A percentile compares a stretch with the other conserved stretches of the same genome.
Conservation (phyloP, 208 protist species). For the Spongospora subterranea region DNA sequence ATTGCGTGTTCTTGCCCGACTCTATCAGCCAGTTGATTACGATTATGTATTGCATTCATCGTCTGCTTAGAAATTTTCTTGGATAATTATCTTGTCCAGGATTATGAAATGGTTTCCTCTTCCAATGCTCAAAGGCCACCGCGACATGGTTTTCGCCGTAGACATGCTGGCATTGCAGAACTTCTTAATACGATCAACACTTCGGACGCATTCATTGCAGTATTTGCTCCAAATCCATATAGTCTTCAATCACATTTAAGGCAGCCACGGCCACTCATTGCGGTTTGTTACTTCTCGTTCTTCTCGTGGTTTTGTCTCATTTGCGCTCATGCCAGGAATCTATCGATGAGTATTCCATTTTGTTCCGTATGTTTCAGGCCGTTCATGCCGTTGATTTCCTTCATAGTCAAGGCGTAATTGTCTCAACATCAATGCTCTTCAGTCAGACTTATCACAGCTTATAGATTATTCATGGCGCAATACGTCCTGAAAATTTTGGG, state of each 20-base stretch:
- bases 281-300: neutral
- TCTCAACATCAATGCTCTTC: neutral
- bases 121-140: neutral
- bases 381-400: conserved; percentile 7
- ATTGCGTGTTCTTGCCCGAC: too few species aligned
- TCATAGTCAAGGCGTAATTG: conserved; percentile 20
- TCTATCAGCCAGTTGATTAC: too few species aligned
- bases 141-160: neutral
- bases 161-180: neutral
- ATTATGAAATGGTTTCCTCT: too few species aligned
- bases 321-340: neutral
- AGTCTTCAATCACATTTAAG: conserved; percentile 12
- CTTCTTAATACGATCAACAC: neutral
- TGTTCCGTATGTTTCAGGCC: conserved; percentile 35
- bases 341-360: neutral
- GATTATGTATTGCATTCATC: too few species aligned
- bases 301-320: neutral
- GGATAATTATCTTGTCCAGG: too few species aligned
- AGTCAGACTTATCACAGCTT: neutral
- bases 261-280: neutral
- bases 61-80: too few species aligned
- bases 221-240: neutral
- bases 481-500: neutral
- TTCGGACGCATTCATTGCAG: neutral
- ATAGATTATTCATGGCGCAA: neutral